Base-by-base conservation (phyloP, 164 flowering plant species). In the Vitis rupestris region DNA sequence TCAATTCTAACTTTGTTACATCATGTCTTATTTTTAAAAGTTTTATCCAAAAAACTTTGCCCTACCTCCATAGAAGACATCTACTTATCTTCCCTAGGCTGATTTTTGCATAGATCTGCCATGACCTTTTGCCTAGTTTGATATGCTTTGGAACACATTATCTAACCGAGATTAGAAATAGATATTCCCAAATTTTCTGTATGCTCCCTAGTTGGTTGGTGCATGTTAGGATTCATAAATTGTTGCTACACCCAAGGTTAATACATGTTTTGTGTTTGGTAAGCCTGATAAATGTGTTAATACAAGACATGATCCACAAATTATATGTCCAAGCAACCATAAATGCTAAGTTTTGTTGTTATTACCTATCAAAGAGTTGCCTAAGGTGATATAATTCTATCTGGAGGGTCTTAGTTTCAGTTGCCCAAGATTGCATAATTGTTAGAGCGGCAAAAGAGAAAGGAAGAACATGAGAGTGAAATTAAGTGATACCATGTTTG, bases 311-410 rank as follows among this genome's bases (percentile, higher is more conserved):
- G 54, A 3, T 10, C 12, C 4, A 8, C 12, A 3, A 23, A 23
- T 23, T 15, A 61, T 10, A 10, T 10, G 17, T 59, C 61, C 67
- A 47, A 47, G 9, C 50, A 12, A 50, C 6, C 50, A 61, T 49
- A 15, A n/a, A 29, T 1, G 6, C 4, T 13, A 50, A 59, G 3
- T 14, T 2, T 10, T 51, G 59, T 50, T 56, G 15, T 16, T 5
- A 65, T 9, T 53, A 47, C 50, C 58, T 61, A 37, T 31, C 59
- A 50, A 9, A 27, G 8, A 75, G 63, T 15, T 68, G 59, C 64
- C 61, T 68, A 59, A 80, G 61, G 60, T 70, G 71, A 12, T 47
- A 44, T 17, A 56, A 64, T 61, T 80, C 80, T 30, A 59, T 61
- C 56, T 55, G 69, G 29, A 66, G 60, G 50, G 30, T 23, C 29